A percentile compares a stretch with the other conserved stretches of the same genome.
Conservation (phyloP, 345 rosid genomes). For the Nasturtium officinale region DNA sequence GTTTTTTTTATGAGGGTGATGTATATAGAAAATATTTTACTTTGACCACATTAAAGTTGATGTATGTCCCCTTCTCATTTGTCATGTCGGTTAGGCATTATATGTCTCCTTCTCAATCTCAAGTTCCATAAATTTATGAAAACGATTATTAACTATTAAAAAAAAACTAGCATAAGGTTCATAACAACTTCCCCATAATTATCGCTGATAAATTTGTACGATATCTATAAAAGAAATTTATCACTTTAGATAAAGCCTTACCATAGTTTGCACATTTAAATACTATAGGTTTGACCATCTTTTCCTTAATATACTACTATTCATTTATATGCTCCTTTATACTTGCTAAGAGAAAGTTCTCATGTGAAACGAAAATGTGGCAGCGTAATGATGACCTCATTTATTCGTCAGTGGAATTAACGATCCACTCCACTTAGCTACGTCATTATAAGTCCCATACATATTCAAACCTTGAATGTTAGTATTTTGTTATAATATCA, state of each 20-base stretch:
- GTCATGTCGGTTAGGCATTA: conserved; percentile 43
- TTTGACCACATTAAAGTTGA: conserved; percentile 41
- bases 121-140: conserved; percentile 3
- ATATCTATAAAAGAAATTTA: neutral
- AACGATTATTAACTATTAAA: conserved; percentile 14
- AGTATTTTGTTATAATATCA: neutral
- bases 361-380: conserved; percentile 27
- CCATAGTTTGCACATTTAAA: neutral
- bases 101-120: conserved; percentile 31
- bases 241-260: conserved; percentile 4
- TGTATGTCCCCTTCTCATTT: conserved; percentile 38
- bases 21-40: conserved; percentile 5
- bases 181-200: conserved; percentile 37
- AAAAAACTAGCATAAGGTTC: neutral
- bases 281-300: conserved; percentile 32
- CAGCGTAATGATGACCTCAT: conserved; percentile 29
- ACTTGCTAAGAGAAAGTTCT: conserved; percentile 20
- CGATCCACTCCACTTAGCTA: conserved; percentile 14
- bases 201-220: conserved; percentile 22
- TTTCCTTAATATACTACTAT: neutral
- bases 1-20: neutral
- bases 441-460: neutral
- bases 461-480: neutral
- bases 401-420: conserved; percentile 26
- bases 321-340: conserved; percentile 10